Conservation (phyloP, 768 basidiomycete genomes). For the Tylopilus balloui region DNA sequence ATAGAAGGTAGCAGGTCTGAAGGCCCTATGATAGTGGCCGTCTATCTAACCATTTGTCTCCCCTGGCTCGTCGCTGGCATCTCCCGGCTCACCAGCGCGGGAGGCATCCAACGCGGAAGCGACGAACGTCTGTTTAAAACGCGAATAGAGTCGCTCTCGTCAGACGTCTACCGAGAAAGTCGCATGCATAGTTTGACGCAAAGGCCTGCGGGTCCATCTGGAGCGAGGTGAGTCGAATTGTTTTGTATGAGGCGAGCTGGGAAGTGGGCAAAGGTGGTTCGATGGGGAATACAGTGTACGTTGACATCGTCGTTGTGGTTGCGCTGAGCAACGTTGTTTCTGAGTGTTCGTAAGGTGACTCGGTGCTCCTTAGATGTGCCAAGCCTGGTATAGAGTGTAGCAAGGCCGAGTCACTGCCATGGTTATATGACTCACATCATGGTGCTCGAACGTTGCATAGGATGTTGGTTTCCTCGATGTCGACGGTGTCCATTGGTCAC, state of each 20-base stretch:
- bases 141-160: constrained; percentile 16
- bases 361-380: neutral
- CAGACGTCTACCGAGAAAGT: constrained; percentile 24
- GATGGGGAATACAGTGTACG: constrained; percentile 17
- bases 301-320: neutral
- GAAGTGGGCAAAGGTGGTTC: constrained; percentile 9
- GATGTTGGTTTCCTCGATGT: too few relatives aligned
- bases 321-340: neutral
- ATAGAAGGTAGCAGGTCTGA: constrained; percentile 4
- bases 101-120: constrained; percentile 2
- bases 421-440: too few relatives aligned
- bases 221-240: constrained; percentile 22
- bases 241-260: constrained; percentile 24
- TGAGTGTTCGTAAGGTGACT: neutral
- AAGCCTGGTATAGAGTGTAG: too few relatives aligned
- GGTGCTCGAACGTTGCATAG: too few relatives aligned
- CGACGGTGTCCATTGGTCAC: too few relatives aligned
- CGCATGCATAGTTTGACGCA: constrained; percentile 20
- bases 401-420: too few relatives aligned
- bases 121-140: constrained; percentile 14
- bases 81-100: neutral
- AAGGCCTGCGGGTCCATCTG: constrained; percentile 21
- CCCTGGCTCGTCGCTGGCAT: neutral
- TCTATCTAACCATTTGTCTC: constrained; percentile 20
- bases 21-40: constrained; percentile 11